Conservation (phyloP, 257 asterid genomes). For the Anisodus acutangulus region DNA sequence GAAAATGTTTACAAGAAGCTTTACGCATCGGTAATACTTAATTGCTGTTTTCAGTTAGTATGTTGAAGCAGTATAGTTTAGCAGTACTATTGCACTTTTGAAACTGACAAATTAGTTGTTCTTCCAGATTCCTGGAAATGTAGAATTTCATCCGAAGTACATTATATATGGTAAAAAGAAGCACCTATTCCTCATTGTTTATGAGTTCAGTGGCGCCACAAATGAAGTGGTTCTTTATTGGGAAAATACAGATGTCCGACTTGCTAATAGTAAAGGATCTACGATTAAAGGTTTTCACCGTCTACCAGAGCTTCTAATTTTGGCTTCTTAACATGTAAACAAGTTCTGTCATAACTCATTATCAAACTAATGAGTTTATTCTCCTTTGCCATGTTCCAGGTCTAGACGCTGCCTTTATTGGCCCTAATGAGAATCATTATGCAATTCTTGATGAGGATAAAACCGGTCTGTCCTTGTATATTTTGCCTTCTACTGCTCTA, state of each 20-base stretch:
- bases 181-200: conserved; percentile 85
- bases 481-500: conserved; percentile 74
- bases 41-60: background rate
- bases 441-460: conserved; percentile 93
- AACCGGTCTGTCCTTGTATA: conserved; percentile 81
- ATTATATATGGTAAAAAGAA: conserved; percentile 79
- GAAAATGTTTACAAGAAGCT: conserved; percentile 92
- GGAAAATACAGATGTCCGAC: conserved; percentile 89
- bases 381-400: conserved; percentile 57
- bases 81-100: background rate
- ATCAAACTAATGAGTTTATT: conserved; percentile 33
- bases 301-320: conserved; percentile 31
- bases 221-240: conserved; percentile 89
- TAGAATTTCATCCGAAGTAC: conserved; percentile 76
- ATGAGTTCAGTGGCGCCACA: conserved; percentile 73
- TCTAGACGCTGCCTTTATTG: conserved; percentile 88
- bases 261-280: conserved; percentile 79
- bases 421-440: conserved; percentile 84
- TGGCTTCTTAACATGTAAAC: conserved; percentile 26
- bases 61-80: conserved; percentile 6
- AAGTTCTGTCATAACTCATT: background rate
- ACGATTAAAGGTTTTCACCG: conserved; percentile 74
- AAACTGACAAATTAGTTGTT: conserved; percentile 32
- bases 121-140: conserved; percentile 86
- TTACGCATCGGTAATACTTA: conserved; percentile 70